Evolutionary conservation across 2,329 filamentous ascomycete genomes (phyloP).

Genomic region (Cercospora zeina): DNA sequence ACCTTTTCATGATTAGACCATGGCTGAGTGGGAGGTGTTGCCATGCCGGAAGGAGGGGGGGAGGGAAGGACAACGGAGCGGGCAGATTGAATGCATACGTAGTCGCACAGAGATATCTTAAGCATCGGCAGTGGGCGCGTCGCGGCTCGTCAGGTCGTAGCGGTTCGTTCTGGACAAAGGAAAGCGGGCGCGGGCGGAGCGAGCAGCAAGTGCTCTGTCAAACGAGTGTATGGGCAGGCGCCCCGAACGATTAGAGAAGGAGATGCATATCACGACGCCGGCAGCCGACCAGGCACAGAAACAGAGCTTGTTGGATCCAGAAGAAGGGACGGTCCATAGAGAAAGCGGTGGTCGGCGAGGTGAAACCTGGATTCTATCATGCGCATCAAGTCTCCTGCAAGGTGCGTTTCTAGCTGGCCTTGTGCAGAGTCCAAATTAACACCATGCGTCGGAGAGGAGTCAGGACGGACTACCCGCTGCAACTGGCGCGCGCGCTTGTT

Average conservation of each 20-base stretch:
- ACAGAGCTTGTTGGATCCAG: constrained; percentile 27
- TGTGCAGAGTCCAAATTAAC: constrained; percentile 23
- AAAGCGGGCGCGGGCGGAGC: constrained; percentile 30
- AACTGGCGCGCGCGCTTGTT: constrained; percentile 12
- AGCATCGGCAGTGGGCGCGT: constrained; percentile 33
- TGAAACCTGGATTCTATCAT: constrained; percentile 29
- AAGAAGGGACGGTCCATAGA: constrained; percentile 25
- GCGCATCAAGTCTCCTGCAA: constrained; percentile 26
- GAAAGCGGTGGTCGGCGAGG: constrained; percentile 31
- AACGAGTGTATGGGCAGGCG: constrained; percentile 40
- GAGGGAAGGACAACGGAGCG: constrained; percentile 34
- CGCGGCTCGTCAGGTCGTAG: constrained; percentile 33
- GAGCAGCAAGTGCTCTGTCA: constrained; percentile 25
- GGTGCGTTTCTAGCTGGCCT: constrained; percentile 22
- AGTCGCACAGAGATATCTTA: constrained; percentile 33
- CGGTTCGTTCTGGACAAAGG: constrained; percentile 31
- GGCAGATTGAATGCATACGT: constrained; percentile 36
- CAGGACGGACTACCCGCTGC: constrained; percentile 11
- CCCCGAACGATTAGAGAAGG: constrained; percentile 32
- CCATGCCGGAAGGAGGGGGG: constrained; percentile 44
- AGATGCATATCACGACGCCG: constrained; percentile 32
- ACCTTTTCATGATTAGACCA: constrained; percentile 53
- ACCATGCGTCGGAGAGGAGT: constrained; percentile 14
- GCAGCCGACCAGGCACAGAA: constrained; percentile 29
- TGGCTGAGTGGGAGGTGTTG: constrained; percentile 46